phyloP scores from a whole-genome alignment of 345 rosid genomes.

The Arabis alpina region DNA sequence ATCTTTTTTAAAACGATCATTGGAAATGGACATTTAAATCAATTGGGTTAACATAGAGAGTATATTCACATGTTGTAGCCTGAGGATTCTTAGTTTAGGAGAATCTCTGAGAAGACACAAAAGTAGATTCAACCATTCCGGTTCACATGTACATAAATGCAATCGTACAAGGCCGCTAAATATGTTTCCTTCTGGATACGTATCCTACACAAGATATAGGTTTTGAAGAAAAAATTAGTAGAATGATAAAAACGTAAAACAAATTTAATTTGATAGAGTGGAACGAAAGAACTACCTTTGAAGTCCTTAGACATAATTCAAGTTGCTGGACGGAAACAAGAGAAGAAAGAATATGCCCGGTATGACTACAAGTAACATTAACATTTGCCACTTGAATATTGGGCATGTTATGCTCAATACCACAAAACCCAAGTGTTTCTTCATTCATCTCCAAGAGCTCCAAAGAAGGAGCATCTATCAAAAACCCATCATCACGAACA shows the following conservation, averaged over 20 bases:
- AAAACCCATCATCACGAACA: not conserved
- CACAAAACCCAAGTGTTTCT: not conserved
- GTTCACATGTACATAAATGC: not conserved
- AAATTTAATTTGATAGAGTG: not conserved
- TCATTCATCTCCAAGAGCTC: not conserved
- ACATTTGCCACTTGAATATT: not conserved
- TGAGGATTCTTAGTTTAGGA: not conserved
- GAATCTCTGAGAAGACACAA: conserved; percentile 17
- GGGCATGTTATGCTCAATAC: conserved; percentile 10
- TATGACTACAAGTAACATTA: not conserved
- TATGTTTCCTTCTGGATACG: not conserved
- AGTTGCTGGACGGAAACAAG: conserved; percentile 2
- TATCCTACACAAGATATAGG: not conserved
- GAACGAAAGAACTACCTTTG: not conserved
- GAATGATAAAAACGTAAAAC: not conserved
- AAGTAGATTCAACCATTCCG: conserved; percentile 14
- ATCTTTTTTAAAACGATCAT: not conserved
- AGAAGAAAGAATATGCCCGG: not conserved
- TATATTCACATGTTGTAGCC: not conserved
- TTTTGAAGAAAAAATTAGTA: not conserved
- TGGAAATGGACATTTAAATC: not conserved
- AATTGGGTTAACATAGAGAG: not conserved
- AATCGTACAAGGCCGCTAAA: not conserved
- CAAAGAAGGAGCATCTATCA: conserved; percentile 18
- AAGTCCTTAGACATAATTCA: not conserved